Evolutionary conservation across 345 rosid species (phyloP).

Genomic region (Populus davidiana): DNA sequence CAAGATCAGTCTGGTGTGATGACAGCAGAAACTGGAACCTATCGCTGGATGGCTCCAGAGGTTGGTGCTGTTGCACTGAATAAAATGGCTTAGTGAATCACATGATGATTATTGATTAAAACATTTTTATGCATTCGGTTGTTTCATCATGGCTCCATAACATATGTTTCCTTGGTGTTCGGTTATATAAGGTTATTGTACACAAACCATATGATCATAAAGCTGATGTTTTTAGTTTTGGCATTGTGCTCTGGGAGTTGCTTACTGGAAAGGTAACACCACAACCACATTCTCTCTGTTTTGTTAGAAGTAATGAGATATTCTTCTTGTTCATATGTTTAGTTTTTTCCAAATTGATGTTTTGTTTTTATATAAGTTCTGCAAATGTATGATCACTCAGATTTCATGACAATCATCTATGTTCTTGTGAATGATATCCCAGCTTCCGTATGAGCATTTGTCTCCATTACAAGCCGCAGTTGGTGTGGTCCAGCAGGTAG

Average conservation of each 20-base stretch:
- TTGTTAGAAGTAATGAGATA: background rate
- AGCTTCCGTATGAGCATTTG: conserved; percentile 60
- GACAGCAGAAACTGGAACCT: conserved; percentile 80
- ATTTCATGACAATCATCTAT: background rate
- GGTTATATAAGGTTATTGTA: conserved; percentile 54
- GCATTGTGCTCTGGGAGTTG: conserved; percentile 64
- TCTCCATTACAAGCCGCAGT: conserved; percentile 67
- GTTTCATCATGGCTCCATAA: conserved; percentile 16
- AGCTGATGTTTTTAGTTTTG: conserved; percentile 67
- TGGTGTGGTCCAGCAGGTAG: conserved; percentile 67
- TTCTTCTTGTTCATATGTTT: background rate
- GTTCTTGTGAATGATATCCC: conserved; percentile 16
- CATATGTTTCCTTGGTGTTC: conserved; percentile 18
- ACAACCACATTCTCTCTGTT: background rate
- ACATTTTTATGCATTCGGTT: conserved; percentile 1
- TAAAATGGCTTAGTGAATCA: background rate
- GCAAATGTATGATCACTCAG: background rate
- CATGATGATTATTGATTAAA: background rate
- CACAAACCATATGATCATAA: conserved; percentile 59
- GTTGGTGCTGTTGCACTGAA: conserved; percentile 28
- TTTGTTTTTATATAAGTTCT: background rate
- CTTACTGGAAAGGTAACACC: conserved; percentile 56
- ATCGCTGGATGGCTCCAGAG: conserved; percentile 89
- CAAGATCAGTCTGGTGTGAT: conserved; percentile 56
- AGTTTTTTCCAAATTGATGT: background rate